phyloP scores from a whole-genome alignment of 1,284 basidiomycete species.

The Ceratobasidium sp. region DNA sequence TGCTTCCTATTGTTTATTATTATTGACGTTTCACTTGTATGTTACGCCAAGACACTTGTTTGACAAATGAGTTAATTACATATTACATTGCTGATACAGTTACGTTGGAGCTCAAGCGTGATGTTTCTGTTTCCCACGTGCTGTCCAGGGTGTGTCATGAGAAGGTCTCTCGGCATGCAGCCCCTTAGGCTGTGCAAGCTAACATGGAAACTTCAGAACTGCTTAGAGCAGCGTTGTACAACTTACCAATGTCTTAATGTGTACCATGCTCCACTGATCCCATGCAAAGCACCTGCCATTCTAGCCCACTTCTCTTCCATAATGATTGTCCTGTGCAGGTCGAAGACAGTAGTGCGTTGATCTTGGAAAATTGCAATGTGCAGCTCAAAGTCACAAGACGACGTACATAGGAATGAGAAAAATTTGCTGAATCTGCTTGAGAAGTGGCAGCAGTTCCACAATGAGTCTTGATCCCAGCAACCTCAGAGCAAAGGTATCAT shows the following conservation, averaged over 20 bases:
- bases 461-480: background rate
- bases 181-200: background rate
- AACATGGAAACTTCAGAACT: background rate
- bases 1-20: too few relatives aligned
- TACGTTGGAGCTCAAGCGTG: too few relatives aligned
- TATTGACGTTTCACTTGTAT: too few relatives aligned
- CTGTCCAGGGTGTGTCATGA: background rate
- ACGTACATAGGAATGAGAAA: background rate
- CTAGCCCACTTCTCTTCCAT: constrained; percentile 18
- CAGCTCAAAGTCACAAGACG: constrained; percentile 9
- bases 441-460: background rate
- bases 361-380: constrained; percentile 15
- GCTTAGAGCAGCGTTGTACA: background rate
- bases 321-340: constrained; percentile 9
- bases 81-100: too few relatives aligned
- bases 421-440: background rate
- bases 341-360: background rate
- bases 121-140: background rate
- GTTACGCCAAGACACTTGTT: too few relatives aligned
- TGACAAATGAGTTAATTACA: too few relatives aligned
- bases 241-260: background rate
- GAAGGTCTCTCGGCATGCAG: background rate
- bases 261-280: background rate
- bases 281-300: background rate
- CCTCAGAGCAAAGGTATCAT: constrained; percentile 11